Evolutionary conservation across 2,329 filamentous ascomycete species (phyloP).

Genomic region (Tolypocladium sp.): DNA sequence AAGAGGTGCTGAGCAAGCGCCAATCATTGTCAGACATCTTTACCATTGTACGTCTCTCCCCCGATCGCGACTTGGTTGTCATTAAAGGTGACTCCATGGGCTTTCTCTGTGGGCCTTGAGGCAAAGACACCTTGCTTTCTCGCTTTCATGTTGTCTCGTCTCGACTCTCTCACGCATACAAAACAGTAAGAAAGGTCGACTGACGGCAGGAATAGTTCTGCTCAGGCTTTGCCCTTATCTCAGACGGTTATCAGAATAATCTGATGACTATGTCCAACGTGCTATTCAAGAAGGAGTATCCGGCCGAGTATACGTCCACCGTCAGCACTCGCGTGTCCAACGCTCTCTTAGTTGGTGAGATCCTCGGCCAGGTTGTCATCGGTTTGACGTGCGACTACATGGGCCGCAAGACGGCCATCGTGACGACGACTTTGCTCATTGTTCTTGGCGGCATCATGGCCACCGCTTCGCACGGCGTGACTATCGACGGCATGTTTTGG

Average conservation of each 20-base stretch:
- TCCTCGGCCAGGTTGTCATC: conserved; percentile 30
- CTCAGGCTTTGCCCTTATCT: conserved; percentile 23
- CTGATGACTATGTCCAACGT: conserved; percentile 25
- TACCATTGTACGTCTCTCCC: conserved; percentile 11
- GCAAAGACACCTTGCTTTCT: no score
- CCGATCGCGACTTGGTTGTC: not conserved
- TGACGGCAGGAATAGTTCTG: conserved; percentile 8
- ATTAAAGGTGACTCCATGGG: not conserved
- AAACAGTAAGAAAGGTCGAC: not conserved
- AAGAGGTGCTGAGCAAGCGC: conserved; percentile 1
- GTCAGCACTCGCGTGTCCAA: conserved; percentile 32
- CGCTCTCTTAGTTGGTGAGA: conserved; percentile 29
- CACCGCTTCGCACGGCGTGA: conserved; percentile 33
- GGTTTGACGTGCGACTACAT: conserved; percentile 38
- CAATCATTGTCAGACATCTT: conserved; percentile 16
- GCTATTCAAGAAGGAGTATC: conserved; percentile 21
- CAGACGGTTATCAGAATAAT: conserved; percentile 27
- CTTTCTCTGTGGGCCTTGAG: not conserved
- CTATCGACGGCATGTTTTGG: conserved; percentile 40
- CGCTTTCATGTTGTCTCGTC: not conserved
- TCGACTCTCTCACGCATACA: conserved; percentile 1
- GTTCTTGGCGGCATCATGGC: conserved; percentile 36
- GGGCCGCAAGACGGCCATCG: conserved; percentile 36
- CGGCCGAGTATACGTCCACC: conserved; percentile 21
- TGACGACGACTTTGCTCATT: conserved; percentile 36